Conservation (phyloP, 1,284 basidiomycete species). For the Ganoderma boninense region DNA sequence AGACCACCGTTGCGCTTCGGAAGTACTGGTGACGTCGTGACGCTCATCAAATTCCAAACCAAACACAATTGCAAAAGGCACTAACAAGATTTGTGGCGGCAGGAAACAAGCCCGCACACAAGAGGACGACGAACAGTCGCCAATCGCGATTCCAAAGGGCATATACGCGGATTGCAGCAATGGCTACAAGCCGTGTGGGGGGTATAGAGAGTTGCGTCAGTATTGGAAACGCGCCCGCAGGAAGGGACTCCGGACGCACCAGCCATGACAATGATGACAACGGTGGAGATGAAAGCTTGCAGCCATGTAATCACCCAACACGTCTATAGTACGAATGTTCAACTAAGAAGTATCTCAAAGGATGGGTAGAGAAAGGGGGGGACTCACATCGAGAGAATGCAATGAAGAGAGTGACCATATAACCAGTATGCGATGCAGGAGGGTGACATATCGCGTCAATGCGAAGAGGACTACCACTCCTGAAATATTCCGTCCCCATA, state of each 20-base stretch:
- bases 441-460: constrained; percentile 28
- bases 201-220: not conserved
- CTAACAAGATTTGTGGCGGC: constrained; percentile 29
- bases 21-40: constrained; percentile 15
- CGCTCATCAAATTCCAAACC: not conserved
- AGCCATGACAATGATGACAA: constrained; percentile 22
- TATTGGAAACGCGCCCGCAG: not conserved
- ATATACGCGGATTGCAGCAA: constrained; percentile 29
- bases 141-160: constrained; percentile 30
- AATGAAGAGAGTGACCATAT: constrained; percentile 19
- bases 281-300: constrained; percentile 20
- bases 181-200: constrained; percentile 12
- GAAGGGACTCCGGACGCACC: constrained; percentile 7
- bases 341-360: not conserved
- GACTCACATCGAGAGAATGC: constrained; percentile 18
- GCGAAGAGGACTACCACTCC: constrained; percentile 24
- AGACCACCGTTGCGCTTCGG: constrained; percentile 22
- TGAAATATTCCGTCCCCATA: constrained; percentile 25
- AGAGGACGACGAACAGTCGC: constrained; percentile 19
- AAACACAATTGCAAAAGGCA: not conserved
- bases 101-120: constrained; percentile 26
- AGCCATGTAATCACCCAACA: constrained; percentile 23
- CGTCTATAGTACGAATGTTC: constrained; percentile 3
- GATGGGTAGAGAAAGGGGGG: no score
- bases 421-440: constrained; percentile 24